A percentile compares a stretch with the other conserved stretches of the same genome.
Conservation (phyloP, 345 rosid species). For the Murraya koenigii region DNA sequence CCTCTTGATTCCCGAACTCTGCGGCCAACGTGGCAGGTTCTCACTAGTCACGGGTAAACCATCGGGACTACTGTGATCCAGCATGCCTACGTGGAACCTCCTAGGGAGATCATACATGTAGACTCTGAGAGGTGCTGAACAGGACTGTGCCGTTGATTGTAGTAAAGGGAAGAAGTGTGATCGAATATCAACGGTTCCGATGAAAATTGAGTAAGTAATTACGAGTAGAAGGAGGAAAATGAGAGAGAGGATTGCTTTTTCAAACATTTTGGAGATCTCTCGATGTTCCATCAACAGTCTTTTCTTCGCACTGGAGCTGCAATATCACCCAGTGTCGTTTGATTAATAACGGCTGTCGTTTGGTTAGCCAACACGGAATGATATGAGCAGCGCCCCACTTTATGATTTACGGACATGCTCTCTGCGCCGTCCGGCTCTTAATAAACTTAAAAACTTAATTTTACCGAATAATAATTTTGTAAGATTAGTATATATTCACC, state of each 20-base stretch:
- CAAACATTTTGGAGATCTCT: constrained; percentile 34
- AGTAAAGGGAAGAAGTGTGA: constrained; percentile 58
- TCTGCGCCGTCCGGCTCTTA: background rate
- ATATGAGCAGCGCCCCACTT: background rate
- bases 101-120: constrained; percentile 95
- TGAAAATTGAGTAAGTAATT: constrained; percentile 45
- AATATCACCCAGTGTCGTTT: background rate
- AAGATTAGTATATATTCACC: background rate
- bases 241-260: constrained; percentile 36
- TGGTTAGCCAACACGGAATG: background rate
- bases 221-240: constrained; percentile 38
- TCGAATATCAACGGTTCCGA: constrained; percentile 56
- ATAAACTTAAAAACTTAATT: background rate
- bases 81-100: constrained; percentile 76
- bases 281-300: background rate
- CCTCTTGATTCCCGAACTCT: constrained; percentile 51
- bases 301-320: background rate
- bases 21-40: constrained; percentile 73
- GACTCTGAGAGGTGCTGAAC: constrained; percentile 51
- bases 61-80: constrained; percentile 43
- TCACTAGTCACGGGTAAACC: constrained; percentile 51
- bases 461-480: background rate
- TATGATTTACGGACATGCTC: background rate
- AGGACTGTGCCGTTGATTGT: constrained; percentile 31
- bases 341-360: background rate